Base-by-base conservation (phyloP, 192 early-diverging fungal species). In the Coemansia sp. region DNA sequence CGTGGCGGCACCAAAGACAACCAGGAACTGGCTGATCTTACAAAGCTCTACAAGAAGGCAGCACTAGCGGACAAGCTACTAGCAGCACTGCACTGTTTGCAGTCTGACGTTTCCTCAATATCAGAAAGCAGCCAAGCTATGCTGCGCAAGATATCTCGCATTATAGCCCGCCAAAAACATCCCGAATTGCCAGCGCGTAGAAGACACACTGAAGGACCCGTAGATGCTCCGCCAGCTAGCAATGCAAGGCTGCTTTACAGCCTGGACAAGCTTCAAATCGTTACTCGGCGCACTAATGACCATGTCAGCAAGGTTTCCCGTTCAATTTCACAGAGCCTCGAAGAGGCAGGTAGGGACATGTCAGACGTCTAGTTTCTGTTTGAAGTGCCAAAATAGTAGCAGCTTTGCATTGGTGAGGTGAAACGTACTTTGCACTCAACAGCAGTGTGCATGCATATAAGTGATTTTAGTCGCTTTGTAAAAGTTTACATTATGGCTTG, bases 11-110 rank as follows among this genome's bases (percentile, higher is more conserved):
- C 18, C 2, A 18, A 44, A 11, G 3, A 14, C 44, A 8, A 26
- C 2, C 44, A 45, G 21, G 6, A 34, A 6, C 11, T 26, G 21
- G 21, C 44, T 11, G 8, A 12, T 10, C 12, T 20, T 14, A 16
- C 10, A 21, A 1, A 40, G n/a, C 21, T 53, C 3, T 4, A 23
- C 5, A 28, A n/a, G 6, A 40, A 53, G 51, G 51, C 51, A 0
- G 38, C 38, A n/a, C 38, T 52, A 11, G 20, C 51, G 5, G 38
- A 52, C 23, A 20, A 14, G 51, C 51, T 52, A 2, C 20, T 40
- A 7, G 37, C 37, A 38, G 18, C 20, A 1, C 10, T 52, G 37
- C 20, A 12, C 21, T 5, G n/a, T 23, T n/a, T 52, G 38, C 11
- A 21, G 37, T 2, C 15, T 15, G 51, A 20, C 6, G 18, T 52